Evolutionary conservation across 2,329 filamentous ascomycete genomes (phyloP).

Genomic region (Aspergillus ruber): DNA sequence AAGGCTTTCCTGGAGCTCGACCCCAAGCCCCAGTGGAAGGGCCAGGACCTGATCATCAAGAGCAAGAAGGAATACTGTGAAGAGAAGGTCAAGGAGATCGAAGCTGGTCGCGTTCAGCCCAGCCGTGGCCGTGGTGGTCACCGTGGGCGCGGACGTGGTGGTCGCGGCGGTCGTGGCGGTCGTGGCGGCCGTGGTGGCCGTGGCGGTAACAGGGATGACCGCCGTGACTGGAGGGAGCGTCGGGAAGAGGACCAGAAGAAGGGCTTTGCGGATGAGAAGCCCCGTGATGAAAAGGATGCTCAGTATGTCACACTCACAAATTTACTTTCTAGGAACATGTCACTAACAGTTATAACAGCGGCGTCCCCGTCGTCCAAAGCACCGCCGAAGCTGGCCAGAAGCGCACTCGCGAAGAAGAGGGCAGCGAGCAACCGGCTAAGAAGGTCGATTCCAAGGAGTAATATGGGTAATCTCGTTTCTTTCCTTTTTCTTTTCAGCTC

Average conservation of each 20-base stretch:
- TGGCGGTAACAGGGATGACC: conserved; percentile 23
- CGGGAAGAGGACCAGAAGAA: conserved; percentile 39
- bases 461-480: conserved; percentile 3
- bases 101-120: conserved; percentile 62
- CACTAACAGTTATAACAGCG: conserved; percentile 25
- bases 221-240: conserved; percentile 40
- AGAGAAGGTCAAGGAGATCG: conserved; percentile 67
- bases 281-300: conserved; percentile 34
- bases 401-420: conserved; percentile 40
- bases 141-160: conserved; percentile 33
- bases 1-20: conserved; percentile 74
- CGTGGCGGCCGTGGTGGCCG: conserved; percentile 20
- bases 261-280: conserved; percentile 29
- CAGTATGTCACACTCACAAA: conserved; percentile 27
- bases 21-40: conserved; percentile 78
- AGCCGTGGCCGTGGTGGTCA: conserved; percentile 42
- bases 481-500: neutral
- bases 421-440: conserved; percentile 38
- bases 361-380: conserved; percentile 40
- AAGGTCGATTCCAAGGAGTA: conserved; percentile 44
- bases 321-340: neutral
- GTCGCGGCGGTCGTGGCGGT: conserved; percentile 28
- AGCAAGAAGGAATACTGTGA: conserved; percentile 81
- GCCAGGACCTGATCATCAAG: conserved; percentile 70
- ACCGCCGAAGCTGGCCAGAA: conserved; percentile 37